These are phyloP conservation scores for Aspergillus sparsus DNA, from an alignment of 495 filamentous ascomycete genomes.

Conservation along the genomic window DNA sequence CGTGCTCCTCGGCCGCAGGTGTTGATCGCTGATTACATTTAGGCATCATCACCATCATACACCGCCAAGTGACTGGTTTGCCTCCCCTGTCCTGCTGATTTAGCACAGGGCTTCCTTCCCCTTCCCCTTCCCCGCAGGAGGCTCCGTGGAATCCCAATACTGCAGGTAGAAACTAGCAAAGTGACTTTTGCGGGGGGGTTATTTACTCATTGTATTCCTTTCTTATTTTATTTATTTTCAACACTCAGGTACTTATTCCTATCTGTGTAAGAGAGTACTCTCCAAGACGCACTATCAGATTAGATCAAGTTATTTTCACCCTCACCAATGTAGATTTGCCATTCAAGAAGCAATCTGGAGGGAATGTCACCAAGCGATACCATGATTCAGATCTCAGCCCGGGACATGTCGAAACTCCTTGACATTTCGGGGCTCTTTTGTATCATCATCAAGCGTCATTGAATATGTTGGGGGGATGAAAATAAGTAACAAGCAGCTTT, in stretches of 20 bases:
- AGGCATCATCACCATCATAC: background rate
- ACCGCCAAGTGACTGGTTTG: background rate
- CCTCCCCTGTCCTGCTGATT: background rate
- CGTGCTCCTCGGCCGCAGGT: slow-evolving; percentile 2
- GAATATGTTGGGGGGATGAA: slow-evolving; percentile 11
- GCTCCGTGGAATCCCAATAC: background rate
- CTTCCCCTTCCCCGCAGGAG: background rate
- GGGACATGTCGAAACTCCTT: slow-evolving; percentile 4
- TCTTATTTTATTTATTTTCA: background rate
- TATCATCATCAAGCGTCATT: slow-evolving; percentile 44
- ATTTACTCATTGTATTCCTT: background rate
- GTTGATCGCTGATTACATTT: background rate
- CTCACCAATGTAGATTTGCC: slow-evolving; percentile 37
- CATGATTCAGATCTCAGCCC: slow-evolving; percentile 29
- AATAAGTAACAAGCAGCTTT: background rate
- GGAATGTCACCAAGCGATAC: slow-evolving; percentile 39
- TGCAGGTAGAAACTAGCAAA: background rate
- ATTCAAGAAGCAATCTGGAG: slow-evolving; percentile 4
- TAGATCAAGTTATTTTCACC: slow-evolving; percentile 60
- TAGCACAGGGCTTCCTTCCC: background rate
- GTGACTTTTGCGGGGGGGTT: background rate
- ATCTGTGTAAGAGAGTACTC: background rate
- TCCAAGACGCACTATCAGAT: slow-evolving; percentile 43
- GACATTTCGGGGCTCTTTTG: slow-evolving; percentile 39
- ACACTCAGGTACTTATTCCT: background rate